Evolutionary conservation across 2,329 filamentous ascomycete genomes (phyloP).

Genomic region (Daldinia sp.): DNA sequence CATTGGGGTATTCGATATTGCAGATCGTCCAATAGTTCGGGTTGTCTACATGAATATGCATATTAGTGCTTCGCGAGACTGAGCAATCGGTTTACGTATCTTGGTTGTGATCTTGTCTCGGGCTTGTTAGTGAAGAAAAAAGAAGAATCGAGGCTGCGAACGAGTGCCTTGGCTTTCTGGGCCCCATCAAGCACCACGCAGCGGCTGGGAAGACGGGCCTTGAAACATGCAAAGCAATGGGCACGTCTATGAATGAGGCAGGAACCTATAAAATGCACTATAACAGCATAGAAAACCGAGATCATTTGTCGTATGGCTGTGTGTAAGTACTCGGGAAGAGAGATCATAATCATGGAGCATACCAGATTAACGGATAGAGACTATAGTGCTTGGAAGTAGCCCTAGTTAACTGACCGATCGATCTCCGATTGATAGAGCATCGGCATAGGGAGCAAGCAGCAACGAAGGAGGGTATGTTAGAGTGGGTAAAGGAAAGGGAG

Average conservation of each 20-base stretch:
- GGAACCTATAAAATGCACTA: neutral
- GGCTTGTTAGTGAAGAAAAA: slow-evolving; percentile 27
- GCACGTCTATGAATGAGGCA: slow-evolving; percentile 11
- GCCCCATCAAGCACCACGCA: slow-evolving; percentile 21
- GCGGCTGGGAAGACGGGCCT: slow-evolving; percentile 20
- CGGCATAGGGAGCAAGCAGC: slow-evolving; percentile 15
- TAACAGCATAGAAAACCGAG: slow-evolving; percentile 2
- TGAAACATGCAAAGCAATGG: slow-evolving; percentile 29
- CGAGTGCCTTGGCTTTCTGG: slow-evolving; percentile 11
- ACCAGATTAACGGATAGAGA: slow-evolving; percentile 7
- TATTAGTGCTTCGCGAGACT: slow-evolving; percentile 33
- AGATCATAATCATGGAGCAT: slow-evolving; percentile 9
- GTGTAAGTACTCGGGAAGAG: neutral
- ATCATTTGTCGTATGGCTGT: slow-evolving; percentile 21
- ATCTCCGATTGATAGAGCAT: neutral
- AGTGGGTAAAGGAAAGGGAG: slow-evolving; percentile 8
- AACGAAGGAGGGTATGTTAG: slow-evolving; percentile 14
- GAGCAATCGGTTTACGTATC: slow-evolving; percentile 30
- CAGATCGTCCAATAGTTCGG: slow-evolving; percentile 42
- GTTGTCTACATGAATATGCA: slow-evolving; percentile 26
- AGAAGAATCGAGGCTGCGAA: slow-evolving; percentile 11
- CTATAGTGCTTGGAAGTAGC: neutral
- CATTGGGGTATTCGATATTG: slow-evolving; percentile 30
- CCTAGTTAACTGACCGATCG: slow-evolving; percentile 1
- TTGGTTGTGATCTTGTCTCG: slow-evolving; percentile 27